phyloP scores from a whole-genome alignment of 768 basidiomycete genomes.

The Multifurca ochricompacta region DNA sequence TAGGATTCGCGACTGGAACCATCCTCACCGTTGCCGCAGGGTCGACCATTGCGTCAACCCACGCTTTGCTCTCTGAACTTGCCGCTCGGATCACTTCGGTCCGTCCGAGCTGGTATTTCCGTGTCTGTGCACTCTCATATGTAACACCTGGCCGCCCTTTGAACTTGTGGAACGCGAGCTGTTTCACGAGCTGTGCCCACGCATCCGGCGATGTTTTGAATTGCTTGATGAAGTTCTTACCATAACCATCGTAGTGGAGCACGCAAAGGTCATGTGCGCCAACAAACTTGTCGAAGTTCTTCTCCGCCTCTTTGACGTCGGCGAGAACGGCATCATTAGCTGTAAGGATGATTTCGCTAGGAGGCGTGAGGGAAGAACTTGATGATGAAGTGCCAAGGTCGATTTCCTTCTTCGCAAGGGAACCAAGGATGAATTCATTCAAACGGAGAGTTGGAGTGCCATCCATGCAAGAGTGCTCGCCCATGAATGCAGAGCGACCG shows the following conservation, averaged over 20 bases:
- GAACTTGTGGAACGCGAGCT: conserved; percentile 91
- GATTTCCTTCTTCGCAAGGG: conserved; percentile 62
- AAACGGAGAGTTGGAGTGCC: conserved; percentile 91
- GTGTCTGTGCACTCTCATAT: conserved; percentile 93
- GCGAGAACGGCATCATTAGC: conserved; percentile 46
- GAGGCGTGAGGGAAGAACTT: conserved; percentile 26
- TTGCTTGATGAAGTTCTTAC: conserved; percentile 78
- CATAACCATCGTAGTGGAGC: conserved; percentile 45
- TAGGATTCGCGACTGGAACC: neutral
- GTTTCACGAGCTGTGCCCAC: conserved; percentile 92
- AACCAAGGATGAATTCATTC: conserved; percentile 88
- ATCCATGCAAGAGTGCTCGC: conserved; percentile 85
- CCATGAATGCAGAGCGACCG: conserved; percentile 89
- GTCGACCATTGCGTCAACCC: conserved; percentile 85
- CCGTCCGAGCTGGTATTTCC: conserved; percentile 82
- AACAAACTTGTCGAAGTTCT: conserved; percentile 69
- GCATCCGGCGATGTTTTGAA: conserved; percentile 86
- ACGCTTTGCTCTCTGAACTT: conserved; percentile 75
- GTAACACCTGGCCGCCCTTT: conserved; percentile 64
- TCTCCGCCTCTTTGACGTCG: conserved; percentile 51
- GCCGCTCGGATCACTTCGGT: conserved; percentile 93
- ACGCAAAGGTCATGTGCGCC: conserved; percentile 60
- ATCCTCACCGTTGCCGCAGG: conserved; percentile 37
- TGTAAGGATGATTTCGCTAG: conserved; percentile 64
- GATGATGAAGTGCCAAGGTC: conserved; percentile 51